phyloP scores from a whole-genome alignment of 2,329 filamentous ascomycete genomes.

The Xylariales sp. region DNA sequence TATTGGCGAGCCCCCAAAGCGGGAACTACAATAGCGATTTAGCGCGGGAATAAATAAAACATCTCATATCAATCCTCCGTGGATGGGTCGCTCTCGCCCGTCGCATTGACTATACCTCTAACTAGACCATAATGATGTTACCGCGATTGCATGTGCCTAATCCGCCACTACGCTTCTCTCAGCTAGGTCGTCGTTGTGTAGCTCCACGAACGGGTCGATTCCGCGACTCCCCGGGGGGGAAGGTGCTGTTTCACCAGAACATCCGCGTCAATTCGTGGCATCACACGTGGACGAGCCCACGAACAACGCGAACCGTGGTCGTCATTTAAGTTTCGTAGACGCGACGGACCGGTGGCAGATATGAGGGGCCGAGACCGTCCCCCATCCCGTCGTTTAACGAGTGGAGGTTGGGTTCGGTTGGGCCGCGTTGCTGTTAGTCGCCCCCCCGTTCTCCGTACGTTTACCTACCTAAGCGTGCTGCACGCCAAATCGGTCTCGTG shows the following conservation, averaged over 20 bases:
- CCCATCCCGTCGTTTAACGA: slow-evolving; percentile 15
- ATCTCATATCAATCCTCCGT: slow-evolving; percentile 12
- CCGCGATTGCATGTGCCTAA: slow-evolving; percentile 10
- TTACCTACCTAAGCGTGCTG: slow-evolving; percentile 26
- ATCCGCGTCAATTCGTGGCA: slow-evolving; percentile 26
- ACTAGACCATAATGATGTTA: slow-evolving; percentile 3
- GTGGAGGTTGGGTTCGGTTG: slow-evolving; percentile 33
- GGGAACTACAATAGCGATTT: slow-evolving; percentile 19
- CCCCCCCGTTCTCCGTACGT: slow-evolving; percentile 2
- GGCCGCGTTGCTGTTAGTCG: slow-evolving; percentile 31
- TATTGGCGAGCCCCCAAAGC: slow-evolving; percentile 17
- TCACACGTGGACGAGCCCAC: slow-evolving; percentile 29
- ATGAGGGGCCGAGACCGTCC: slow-evolving; percentile 17
- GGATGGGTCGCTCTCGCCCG: neutral
- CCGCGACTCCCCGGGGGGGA: slow-evolving; percentile 15
- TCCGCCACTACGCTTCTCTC: slow-evolving; percentile 16
- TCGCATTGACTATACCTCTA: slow-evolving; percentile 3
- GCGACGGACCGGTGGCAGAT: slow-evolving; percentile 19
- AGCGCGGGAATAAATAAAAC: slow-evolving; percentile 29
- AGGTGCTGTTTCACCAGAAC: slow-evolving; percentile 19
- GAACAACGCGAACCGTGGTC: slow-evolving; percentile 30
- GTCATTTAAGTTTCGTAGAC: slow-evolving; percentile 14
- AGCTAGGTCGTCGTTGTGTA: slow-evolving; percentile 21
- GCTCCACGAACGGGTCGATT: slow-evolving; percentile 29
- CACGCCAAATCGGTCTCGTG: slow-evolving; percentile 35